phyloP scores from a whole-genome alignment of 2,329 filamentous ascomycete species.

The Fusarium scirpi region DNA sequence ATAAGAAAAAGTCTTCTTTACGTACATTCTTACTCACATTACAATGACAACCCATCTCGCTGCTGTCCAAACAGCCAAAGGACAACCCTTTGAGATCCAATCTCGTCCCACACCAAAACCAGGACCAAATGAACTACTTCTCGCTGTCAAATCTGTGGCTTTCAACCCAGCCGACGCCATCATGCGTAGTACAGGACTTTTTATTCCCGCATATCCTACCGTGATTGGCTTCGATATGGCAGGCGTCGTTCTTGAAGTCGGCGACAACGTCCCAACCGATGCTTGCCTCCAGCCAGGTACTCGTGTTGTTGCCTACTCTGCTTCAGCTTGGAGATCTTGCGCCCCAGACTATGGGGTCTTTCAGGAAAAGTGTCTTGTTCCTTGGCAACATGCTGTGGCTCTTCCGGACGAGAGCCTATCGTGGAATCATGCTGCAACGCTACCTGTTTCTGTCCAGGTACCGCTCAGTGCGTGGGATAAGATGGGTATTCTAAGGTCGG shows the following conservation, averaged over 20 bases:
- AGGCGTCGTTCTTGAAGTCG: slow-evolving; percentile 58
- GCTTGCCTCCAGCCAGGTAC: slow-evolving; percentile 50
- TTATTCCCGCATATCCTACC: slow-evolving; percentile 56
- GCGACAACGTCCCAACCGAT: slow-evolving; percentile 52
- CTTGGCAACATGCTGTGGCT: slow-evolving; percentile 55
- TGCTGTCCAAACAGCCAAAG: slow-evolving; percentile 52
- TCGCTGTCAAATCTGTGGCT: slow-evolving; percentile 61
- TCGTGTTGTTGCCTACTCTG: slow-evolving; percentile 55
- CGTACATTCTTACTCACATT: background rate
- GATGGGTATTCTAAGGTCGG: slow-evolving; percentile 50
- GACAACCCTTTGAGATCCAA: slow-evolving; percentile 53
- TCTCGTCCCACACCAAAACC: slow-evolving; percentile 58
- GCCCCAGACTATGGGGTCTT: slow-evolving; percentile 61
- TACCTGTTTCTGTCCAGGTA: slow-evolving; percentile 55
- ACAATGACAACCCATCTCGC: slow-evolving; percentile 57
- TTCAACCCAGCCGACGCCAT: slow-evolving; percentile 61
- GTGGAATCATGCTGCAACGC: slow-evolving; percentile 56
- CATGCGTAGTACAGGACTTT: slow-evolving; percentile 58
- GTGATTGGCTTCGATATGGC: slow-evolving; percentile 58
- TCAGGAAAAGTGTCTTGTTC: slow-evolving; percentile 57
- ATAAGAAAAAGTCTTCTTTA: background rate
- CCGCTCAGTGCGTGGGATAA: slow-evolving; percentile 55
- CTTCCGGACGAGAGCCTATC: slow-evolving; percentile 51
- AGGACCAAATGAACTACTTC: slow-evolving; percentile 59
- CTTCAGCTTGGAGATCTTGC: slow-evolving; percentile 56